Evolutionary conservation across 208 protist genomes (phyloP), one percentile per base, ranked within the genome.

Genomic region (Acanthamoeba divionensis): DNA sequence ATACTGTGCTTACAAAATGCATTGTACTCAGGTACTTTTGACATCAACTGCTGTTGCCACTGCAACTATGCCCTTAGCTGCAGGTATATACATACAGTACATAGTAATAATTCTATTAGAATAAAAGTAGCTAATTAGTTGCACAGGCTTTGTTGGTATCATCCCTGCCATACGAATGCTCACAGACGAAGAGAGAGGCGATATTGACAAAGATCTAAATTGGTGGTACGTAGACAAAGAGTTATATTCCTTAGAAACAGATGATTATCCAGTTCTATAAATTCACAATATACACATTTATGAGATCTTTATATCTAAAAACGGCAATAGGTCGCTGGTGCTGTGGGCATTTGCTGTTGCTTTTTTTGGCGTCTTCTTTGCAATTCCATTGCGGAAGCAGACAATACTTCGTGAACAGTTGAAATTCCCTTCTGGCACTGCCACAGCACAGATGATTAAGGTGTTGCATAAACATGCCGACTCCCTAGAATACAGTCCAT

Each of bases 291-390:
- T 26, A 6, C 6, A 29, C 15, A 24, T 67, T 36, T 3, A 41
- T 3, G 12, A 21, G 57, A 10, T 66, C 36, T 9, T 31, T 12
- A 8, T 65, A 57, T 18, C 8, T 4, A 52, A 36, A 29, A 52
- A 29, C 33, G 24, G 12, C 21, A 4, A 21, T 15, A 93, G 80
- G 90, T 38, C 33, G 21, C 55, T 93, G 18, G 13, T 55, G 29
- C 29, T 89, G 1, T 93, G 91, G 91, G 47, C 89, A 26, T 44
- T 93, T 10, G 50, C 67, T 33, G 29, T 93, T 29, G 90, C 90
- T 5, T 93, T 93, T 29, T 94, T 94, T 87, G 93, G 93, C 15
- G 90, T 93, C n/a, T 94, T 94, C 60, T 93, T 94, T 67, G 91
- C 93, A 0, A 91, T 94, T n/a, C 93, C 93, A 24, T 87, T 94